Evolutionary conservation across 192 early-diverging fungal species (phyloP), one percentile per base, ranked within the genome.

Genomic region (Gorgonomyces haynaldii): DNA sequence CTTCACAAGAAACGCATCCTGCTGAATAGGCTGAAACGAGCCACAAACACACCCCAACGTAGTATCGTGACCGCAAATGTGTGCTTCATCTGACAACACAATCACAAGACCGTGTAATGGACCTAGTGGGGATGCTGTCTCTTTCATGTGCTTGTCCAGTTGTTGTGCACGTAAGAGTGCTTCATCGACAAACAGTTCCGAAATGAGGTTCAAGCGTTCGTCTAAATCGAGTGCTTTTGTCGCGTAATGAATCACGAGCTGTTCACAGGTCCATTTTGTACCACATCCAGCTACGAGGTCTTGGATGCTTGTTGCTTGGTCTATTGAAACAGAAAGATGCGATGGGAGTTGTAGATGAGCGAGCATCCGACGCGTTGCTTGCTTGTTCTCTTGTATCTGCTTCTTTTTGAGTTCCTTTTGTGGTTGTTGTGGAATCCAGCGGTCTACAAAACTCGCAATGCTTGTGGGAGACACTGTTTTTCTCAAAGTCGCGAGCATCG

Each of bases 41-140:
- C 28, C 35, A 36, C 46, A 49, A 9, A 4, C 9, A 38, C 46
- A 49, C 9, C 46, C 46, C 9, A 49, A 26, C 13, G 46, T 36
- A 15, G 46, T 26, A 49, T 49, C 46, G 15, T 26, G 3, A 0
- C 46, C 46, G 8, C 21, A 4, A 36, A 49, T 6, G 22, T 29
- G n/a, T 35, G 24, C 31, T 49, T 49, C 46, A 38, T 49, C 46
- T 13, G 46, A 49, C 2, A 49, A 25, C 5, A 36, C 22, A n/a
- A 49, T 15, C n/a, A 26, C 23, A 13, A 49, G 6, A 7, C 46
- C 46, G 21, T 49, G 46, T 6, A 49, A 15, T n/a, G 46, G 46
- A 0, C 46, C 46, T 28, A 49, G 24, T n/a, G 28, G 32, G 15
- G 23, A 16, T 6, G 23, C 46, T 21, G 24, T 49, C 10, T 36